These are phyloP conservation scores for Escallonia herrerae DNA, from an alignment of 129 eudicot species.

Conservation along the genomic window DNA sequence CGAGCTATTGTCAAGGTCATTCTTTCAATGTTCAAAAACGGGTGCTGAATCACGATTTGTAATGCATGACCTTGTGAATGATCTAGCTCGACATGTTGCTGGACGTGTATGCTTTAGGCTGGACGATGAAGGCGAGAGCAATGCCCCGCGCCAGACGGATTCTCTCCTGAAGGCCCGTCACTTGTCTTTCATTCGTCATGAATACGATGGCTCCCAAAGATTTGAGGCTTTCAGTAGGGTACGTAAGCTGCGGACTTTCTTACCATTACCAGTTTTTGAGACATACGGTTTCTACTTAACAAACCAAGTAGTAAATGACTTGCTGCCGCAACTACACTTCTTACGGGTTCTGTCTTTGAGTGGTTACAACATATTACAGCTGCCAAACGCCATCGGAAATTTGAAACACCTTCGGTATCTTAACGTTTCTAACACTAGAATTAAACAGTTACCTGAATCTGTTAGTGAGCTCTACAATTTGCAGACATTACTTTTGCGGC, in stretches of 20 bases:
- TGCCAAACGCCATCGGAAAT: slow-evolving; percentile 16
- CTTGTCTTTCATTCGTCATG: slow-evolving; percentile 26
- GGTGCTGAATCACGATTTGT: slow-evolving; percentile 7
- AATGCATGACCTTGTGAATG: slow-evolving; percentile 39
- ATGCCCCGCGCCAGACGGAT: background rate
- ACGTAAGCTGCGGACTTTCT: slow-evolving; percentile 32
- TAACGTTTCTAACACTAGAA: slow-evolving; percentile 10
- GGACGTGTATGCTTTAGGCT: slow-evolving; percentile 12
- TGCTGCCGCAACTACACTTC: slow-evolving; percentile 8
- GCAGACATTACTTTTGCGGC: slow-evolving; percentile 22
- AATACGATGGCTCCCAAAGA: slow-evolving; percentile 13
- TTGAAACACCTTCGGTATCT: slow-evolving; percentile 30
- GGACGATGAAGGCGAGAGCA: slow-evolving; percentile 12
- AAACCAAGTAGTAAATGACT: slow-evolving; percentile 10
- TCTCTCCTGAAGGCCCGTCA: slow-evolving; percentile 26
- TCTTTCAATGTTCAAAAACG: slow-evolving; percentile 17
- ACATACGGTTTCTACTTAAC: background rate
- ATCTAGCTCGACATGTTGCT: slow-evolving; percentile 20
- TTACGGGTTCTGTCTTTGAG: slow-evolving; percentile 18
- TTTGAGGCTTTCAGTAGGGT: slow-evolving; percentile 19
- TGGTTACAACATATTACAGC: slow-evolving; percentile 6
- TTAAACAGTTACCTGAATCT: slow-evolving; percentile 21
- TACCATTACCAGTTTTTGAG: slow-evolving; percentile 20
- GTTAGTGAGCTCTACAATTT: slow-evolving; percentile 15
- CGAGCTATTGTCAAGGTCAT: slow-evolving; percentile 16